phyloP scores from a whole-genome alignment of 306 rosid species.

The Coriaria nepalensis region DNA sequence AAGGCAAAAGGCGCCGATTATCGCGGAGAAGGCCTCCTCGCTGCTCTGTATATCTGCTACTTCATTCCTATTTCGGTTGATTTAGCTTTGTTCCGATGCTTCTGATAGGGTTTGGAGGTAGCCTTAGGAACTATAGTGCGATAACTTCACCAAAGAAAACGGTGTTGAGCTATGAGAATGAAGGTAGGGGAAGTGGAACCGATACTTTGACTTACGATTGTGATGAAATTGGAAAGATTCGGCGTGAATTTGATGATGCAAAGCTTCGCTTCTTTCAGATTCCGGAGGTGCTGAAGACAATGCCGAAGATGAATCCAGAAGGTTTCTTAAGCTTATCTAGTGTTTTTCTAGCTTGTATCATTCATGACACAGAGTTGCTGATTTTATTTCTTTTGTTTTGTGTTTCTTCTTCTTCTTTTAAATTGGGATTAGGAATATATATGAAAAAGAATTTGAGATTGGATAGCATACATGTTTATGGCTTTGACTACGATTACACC shows the following conservation, averaged over 20 bases:
- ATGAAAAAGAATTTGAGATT: conserved; percentile 71
- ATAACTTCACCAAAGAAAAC: conserved; percentile 18
- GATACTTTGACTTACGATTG: conserved; percentile 9
- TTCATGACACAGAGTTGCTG: not conserved
- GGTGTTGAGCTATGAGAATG: conserved; percentile 15
- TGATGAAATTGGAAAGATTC: conserved; percentile 41
- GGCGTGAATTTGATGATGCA: conserved; percentile 48
- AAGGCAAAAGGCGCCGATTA: too few relatives aligned
- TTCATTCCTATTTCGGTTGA: conserved; percentile 4
- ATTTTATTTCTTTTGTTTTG: not conserved
- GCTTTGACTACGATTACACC: conserved; percentile 93
- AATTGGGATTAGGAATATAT: conserved; percentile 53
- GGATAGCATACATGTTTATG: conserved; percentile 75
- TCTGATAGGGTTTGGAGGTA: conserved; percentile 33
- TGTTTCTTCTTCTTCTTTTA: not conserved
- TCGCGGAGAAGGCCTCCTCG: not conserved
- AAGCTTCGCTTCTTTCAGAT: conserved; percentile 48
- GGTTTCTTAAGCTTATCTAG: conserved; percentile 27
- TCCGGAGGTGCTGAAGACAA: conserved; percentile 43
- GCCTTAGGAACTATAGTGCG: conserved; percentile 28
- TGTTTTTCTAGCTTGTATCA: not conserved
- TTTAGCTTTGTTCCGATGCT: not conserved
- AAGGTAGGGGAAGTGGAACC: conserved; percentile 4
- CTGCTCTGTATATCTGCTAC: not conserved
- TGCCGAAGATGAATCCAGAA: conserved; percentile 80